Evolutionary conservation across 176 grass and related monocot species (phyloP), one percentile per base, ranked within the genome.

Genomic region (Bonia amplexicaulis): DNA sequence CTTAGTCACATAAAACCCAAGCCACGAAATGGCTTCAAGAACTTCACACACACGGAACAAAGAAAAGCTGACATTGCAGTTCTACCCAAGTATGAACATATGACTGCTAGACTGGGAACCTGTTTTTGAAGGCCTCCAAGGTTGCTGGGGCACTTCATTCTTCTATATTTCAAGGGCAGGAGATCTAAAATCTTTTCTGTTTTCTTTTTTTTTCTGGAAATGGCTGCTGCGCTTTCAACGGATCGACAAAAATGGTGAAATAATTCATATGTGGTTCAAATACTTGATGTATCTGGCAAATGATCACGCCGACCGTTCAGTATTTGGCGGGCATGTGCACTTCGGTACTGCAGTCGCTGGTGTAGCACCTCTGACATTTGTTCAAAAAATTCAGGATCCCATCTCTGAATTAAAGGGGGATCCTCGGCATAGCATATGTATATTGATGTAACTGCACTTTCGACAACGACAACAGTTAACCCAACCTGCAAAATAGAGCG

Each of bases 371-470:
- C 89, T 58, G 93, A 93, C 66, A 99, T 66, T 73, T 92, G 90
- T 33, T 82, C 85, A 0, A 92, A 99, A 78, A 99, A 99, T 66
- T 96, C 93, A 39, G 86, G 78, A 77, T 99, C 96, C 96, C 96
- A 99, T 85, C 93, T 94, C 84, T 94, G 93, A 67, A 99, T 95
- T 78, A 99, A 79, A 55, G 73, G 83, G 45, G 96, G 96, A 73
- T 99, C 93, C 85, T 96, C 88, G 0, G 96, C 96, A 58, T 90
- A 99, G 80, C 93, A 99, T 81, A 99, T 93, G 81, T 99, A 96
- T 85, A 99, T 99, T 39, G 96, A 99, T 51, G 96, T 99, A 12
- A 99, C 96, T 33, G 93, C 96, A 22, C 96, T 95, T 92, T 99
- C 96, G 0, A 99, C 90, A 54, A 96, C 96, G 46, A 99, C 96